Evolutionary conservation across 805 yeast genomes (phyloP).

Genomic region (Metschnikowia henanensis): DNA sequence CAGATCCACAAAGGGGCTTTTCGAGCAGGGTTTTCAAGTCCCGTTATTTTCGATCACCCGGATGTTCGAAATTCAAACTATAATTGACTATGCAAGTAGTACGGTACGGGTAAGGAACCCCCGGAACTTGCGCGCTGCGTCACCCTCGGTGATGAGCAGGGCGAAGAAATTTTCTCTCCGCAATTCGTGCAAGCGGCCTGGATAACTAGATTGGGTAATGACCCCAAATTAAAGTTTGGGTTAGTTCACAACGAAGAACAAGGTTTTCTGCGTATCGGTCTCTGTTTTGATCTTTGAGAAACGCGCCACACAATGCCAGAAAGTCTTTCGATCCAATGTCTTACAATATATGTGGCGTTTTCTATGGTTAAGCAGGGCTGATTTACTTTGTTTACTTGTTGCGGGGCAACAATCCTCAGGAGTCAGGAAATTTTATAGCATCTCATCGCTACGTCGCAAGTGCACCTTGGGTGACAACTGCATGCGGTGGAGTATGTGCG

Average conservation of each 20-base stretch:
- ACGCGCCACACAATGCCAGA: too few relatives aligned
- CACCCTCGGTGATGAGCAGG: constrained; percentile 6
- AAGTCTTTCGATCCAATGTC: too few relatives aligned
- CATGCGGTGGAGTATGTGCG: not conserved
- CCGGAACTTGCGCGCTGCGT: constrained; percentile 1
- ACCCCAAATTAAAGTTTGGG: not conserved
- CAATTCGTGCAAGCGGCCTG: not conserved
- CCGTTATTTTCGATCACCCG: not conserved
- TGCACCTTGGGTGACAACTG: not conserved
- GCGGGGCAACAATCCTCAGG: not conserved
- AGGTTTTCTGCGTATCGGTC: too few relatives aligned
- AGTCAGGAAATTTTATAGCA: not conserved
- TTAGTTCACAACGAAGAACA: not conserved
- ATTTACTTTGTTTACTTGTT: not conserved
- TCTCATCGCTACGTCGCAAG: not conserved
- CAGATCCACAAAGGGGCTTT: not conserved
- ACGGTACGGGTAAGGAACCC: constrained; percentile 3
- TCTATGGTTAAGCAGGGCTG: too few relatives aligned
- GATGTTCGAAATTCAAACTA: not conserved
- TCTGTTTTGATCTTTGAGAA: too few relatives aligned
- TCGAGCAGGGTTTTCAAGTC: not conserved
- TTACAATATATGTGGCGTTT: too few relatives aligned
- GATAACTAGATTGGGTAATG: not conserved
- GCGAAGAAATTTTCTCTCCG: not conserved
- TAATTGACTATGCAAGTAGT: not conserved